Evolutionary conservation across 2,329 filamentous ascomycete genomes (phyloP).

Genomic region (Blumeriella jaapii): DNA sequence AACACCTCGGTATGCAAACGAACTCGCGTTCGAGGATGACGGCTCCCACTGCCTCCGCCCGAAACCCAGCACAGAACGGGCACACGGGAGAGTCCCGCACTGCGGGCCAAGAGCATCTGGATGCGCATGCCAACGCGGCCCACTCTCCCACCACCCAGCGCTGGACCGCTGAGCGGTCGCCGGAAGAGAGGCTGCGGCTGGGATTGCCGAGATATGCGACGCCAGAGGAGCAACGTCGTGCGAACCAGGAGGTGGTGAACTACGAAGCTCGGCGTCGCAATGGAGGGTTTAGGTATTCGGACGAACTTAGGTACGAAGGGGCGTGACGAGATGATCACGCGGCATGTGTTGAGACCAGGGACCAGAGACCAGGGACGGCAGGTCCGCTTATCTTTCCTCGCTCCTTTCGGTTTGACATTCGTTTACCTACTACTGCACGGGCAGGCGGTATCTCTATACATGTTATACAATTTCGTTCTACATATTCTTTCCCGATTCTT

Average conservation of each 20-base stretch:
- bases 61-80: background rate
- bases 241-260: conserved; percentile 1
- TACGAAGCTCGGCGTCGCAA: conserved; percentile 1
- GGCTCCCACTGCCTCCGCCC: background rate
- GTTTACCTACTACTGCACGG: too few species aligned
- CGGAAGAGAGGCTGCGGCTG: conserved; percentile 8
- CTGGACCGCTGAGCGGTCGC: conserved; percentile 2
- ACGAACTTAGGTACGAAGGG: background rate
- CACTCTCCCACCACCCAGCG: conserved; percentile 4
- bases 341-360: too few species aligned
- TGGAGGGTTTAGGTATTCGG: background rate
- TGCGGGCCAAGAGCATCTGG: background rate
- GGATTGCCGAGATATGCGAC: conserved; percentile 7
- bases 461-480: too few species aligned
- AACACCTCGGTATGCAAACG: background rate
- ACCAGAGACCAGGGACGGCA: too few species aligned
- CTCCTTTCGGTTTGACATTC: too few species aligned
- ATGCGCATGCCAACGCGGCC: background rate
- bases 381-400: too few species aligned
- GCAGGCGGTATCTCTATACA: too few species aligned
- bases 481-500: too few species aligned
- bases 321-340: background rate
- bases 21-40: conserved; percentile 1
- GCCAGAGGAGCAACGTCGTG: conserved; percentile 2
- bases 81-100: background rate